Conservation (phyloP, 306 rosid genomes). For the Acmispon strigosus region DNA sequence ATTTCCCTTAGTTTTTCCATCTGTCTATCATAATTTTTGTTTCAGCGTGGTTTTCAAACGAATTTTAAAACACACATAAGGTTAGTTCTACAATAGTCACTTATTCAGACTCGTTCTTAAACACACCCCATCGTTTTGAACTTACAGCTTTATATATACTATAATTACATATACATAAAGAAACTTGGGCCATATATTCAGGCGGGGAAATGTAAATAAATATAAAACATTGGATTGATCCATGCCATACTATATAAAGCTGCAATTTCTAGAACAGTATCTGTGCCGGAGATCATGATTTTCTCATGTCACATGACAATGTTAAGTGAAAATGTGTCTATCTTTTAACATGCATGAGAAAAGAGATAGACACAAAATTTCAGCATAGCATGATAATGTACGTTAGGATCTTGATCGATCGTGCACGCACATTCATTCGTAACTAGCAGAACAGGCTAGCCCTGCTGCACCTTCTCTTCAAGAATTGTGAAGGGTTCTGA, state of each 20-base stretch:
- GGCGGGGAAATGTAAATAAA: not conserved
- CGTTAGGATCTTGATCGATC: not conserved
- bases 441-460: conserved; percentile 41
- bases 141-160: not conserved
- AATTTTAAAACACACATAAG: no score
- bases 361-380: no score
- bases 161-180: conserved; percentile 4
- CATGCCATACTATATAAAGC: no score
- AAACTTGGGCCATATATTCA: not conserved
- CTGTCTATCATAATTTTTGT: no score
- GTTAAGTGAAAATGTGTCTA: no score
- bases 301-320: no score
- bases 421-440: not conserved
- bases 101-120: conserved; percentile 6
- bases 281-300: no score
- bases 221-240: not conserved
- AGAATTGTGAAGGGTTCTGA: conserved; percentile 48
- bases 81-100: conserved; percentile 1
- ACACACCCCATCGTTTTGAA: not conserved
- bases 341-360: no score
- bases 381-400: no score
- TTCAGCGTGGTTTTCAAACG: no score
- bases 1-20: no score
- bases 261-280: not conserved
- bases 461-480: conserved; percentile 33